Conservation (phyloP, 2,329 filamentous ascomycete species). For the Parastagonospora avenae region DNA sequence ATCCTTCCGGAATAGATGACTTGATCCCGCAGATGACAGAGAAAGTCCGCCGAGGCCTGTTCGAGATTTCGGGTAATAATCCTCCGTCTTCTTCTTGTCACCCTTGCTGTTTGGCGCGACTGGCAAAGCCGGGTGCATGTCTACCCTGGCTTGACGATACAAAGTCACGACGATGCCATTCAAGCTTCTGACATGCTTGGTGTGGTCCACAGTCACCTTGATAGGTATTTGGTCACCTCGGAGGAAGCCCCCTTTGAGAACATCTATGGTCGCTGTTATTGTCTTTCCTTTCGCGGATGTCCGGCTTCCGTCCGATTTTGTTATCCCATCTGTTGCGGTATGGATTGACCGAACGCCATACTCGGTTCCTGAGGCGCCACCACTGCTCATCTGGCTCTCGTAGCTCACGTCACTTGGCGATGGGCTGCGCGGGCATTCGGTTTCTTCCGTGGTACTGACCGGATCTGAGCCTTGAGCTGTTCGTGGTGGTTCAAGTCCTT, state of each 20-base stretch:
- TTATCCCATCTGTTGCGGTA: slow-evolving; percentile 51
- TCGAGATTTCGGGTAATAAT: slow-evolving; percentile 84
- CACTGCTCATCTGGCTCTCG: slow-evolving; percentile 62
- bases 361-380: slow-evolving; percentile 52
- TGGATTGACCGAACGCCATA: slow-evolving; percentile 48
- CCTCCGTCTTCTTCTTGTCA: slow-evolving; percentile 74
- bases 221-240: slow-evolving; percentile 84
- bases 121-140: slow-evolving; percentile 72
- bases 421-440: slow-evolving; percentile 47
- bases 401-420: slow-evolving; percentile 55
- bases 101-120: slow-evolving; percentile 67
- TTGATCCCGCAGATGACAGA: slow-evolving; percentile 82
- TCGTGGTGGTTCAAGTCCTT: slow-evolving; percentile 24
- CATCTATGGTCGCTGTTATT: slow-evolving; percentile 84
- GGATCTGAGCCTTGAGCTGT: slow-evolving; percentile 25
- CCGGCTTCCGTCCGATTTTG: slow-evolving; percentile 53
- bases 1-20: slow-evolving; percentile 94
- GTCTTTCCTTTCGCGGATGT: slow-evolving; percentile 68
- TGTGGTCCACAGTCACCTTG: slow-evolving; percentile 82
- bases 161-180: slow-evolving; percentile 92
- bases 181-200: slow-evolving; percentile 86
- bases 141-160: slow-evolving; percentile 88
- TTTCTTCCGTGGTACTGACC: slow-evolving; percentile 35
- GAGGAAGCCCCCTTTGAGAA: slow-evolving; percentile 81
- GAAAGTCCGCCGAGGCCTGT: slow-evolving; percentile 87